Base-by-base conservation (phyloP, 169 alveolate species). In the Cryptosporidium canis region DNA sequence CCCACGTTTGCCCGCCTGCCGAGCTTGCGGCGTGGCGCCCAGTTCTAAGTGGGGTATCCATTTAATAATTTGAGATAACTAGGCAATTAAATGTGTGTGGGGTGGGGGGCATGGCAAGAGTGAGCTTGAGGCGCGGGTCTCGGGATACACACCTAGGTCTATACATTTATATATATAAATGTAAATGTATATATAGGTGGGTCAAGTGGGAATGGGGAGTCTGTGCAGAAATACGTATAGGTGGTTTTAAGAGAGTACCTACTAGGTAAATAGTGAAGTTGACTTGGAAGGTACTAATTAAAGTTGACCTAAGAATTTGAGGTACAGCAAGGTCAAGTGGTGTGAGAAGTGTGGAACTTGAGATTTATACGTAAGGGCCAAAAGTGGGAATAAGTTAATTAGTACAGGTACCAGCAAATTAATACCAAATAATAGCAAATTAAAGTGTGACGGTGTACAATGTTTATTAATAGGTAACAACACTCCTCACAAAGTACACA, bases 331-430 rank as follows among this genome's bases (percentile, higher is more conserved):
- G 31, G 1, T 29, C 24, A 44, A 61, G 68, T 61, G 68, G 68
- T 61, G 68, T 61, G 68, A 61, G 68, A 61, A 61, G 68, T 61
- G 68, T 61, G 68, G 68, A 61, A 61, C 68, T 61, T 61, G 68
- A 61, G 68, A 61, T 33, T 61, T 61, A 61, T 61, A 61, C 68
- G 68, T 61, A 35, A 61, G 68, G 68, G 29, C 27, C 68, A 29
- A 11, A 35, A 6, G 68, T 29, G 68, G 41, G 68, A 31, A 35
- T 61, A 61, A 61, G 68, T 61, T 61, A 31, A 61, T 18, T 33
- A 29, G n/a, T 61, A 35, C 68, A 29, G 68, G 68, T 35, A 61
- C 27, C 45, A 61, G 68, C 47, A 61, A 24, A 35, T 39, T 61
- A 27, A 29, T 61, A 56, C 14, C 33, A 61, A 31, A 4, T 29